Base-by-base conservation (phyloP, 768 basidiomycete genomes). In the Favolaschia claudopus region DNA sequence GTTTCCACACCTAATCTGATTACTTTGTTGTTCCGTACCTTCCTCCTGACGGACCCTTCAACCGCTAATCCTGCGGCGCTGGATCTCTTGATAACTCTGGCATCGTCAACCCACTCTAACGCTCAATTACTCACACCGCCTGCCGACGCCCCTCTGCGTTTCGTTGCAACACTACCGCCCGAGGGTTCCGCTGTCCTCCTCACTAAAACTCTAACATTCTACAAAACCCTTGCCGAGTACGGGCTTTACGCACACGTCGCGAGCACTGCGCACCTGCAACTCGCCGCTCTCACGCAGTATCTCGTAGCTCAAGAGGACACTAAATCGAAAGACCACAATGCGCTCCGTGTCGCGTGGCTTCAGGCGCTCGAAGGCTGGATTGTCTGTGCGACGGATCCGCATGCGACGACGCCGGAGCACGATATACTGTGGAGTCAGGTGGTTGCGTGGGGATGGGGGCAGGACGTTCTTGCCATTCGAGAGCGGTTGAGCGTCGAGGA, bases 351-450 rank as follows among this genome's bases (percentile, higher is more conserved):
- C 25, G 79, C 85, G 4, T 95, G 89, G 84, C 74, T 83, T 6
- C 73, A 75, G 12, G 74, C 94, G 10, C 63, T 93, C 3, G 84
- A 85, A 57, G 76, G 80, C 0, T 98, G 95, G 95, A 89, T 80
- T 7, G 78, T 84, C 4, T 96, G 93, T 64, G 93, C 95, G 0
- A 83, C 86, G n/a, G 91, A 99, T 67, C 96, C 96, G 7, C 96
- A 99, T 69, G 79, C 82, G 52, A 96, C 94, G 7, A 90, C 87
- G 3, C 94, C 94, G 0, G 81, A 79, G 8, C 96, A 99, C 72
- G 93, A 92, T 50, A 86, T 98, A 45, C 74, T 91, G 9, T 99
- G 96, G 96, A 92, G 89, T 53, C 93, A 95, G 67, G 78, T 96
- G 10, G 74, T 79, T n/a, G 87, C 85, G 3, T 92, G 90, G 87